Conservation (phyloP, 345 rosid genomes). For the Trapa bicornis region DNA sequence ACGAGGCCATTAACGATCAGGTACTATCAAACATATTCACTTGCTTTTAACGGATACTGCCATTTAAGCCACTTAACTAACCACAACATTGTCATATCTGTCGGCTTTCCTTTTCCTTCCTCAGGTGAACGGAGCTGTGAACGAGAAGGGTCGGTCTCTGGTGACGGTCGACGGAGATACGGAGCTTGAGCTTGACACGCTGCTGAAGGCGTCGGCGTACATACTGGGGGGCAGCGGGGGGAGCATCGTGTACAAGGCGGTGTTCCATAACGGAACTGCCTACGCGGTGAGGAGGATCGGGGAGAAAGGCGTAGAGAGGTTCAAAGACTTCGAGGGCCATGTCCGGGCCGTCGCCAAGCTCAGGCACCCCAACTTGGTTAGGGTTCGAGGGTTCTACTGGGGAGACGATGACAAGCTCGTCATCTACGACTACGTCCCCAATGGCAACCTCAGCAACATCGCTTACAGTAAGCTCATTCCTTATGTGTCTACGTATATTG, state of each 20-base stretch:
- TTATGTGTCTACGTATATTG: no score
- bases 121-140: neutral
- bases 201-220: conserved; percentile 79
- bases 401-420: conserved; percentile 79
- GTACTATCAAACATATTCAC: neutral
- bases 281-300: conserved; percentile 86
- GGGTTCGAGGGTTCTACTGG: conserved; percentile 74
- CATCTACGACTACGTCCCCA: conserved; percentile 55
- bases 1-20: neutral
- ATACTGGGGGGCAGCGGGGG: conserved; percentile 49
- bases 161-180: conserved; percentile 64
- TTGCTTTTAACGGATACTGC: neutral
- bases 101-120: no score
- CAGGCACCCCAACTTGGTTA: conserved; percentile 64
- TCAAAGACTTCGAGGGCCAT: conserved; percentile 65
- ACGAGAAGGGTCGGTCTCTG: conserved; percentile 30
- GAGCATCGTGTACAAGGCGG: conserved; percentile 81
- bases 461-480: conserved; percentile 34
- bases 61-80: no score
- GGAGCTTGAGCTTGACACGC: conserved; percentile 53
- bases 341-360: conserved; percentile 51
- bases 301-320: conserved; percentile 36
- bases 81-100: no score
- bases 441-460: conserved; percentile 58
- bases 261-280: conserved; percentile 49